Base-by-base conservation (phyloP, 495 filamentous ascomycete species). In the Talaromyces trachyspermus region DNA sequence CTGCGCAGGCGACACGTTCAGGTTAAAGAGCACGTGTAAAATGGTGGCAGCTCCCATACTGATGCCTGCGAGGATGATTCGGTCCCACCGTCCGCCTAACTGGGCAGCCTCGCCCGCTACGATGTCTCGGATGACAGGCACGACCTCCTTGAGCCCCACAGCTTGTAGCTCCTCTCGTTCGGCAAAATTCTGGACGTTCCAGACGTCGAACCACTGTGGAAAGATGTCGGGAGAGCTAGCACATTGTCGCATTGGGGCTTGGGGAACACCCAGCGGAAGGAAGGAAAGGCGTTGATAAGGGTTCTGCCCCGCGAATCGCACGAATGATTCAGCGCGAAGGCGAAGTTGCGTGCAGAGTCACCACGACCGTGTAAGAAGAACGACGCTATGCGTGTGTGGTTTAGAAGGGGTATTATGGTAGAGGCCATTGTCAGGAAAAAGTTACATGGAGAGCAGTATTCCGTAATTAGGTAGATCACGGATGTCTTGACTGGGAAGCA, bases 171-270 rank as follows among this genome's bases (percentile, higher is more conserved):
- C 40, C 20, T 43, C 40, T 18, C 20, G 40, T n/a, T 43, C 40
- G 23, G 23, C 40, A 43, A 43, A 43, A 15, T 43, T 27, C 2
- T 12, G 40, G 22, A 43, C 40, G 25, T 43, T 43, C 40, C 40
- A 43, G 40, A 43, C 40, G 19, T 43, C 40, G 20, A 43, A 43
- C 40, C 40, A 43, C n/a, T 43, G 40, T 22, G 40, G 40, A 18
- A 18, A 43, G 8, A 27, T 43, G 40, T 43, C 40, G 0, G 23
- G 23, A 43, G 40, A 24, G 0, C 14, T 43, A 11, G 40, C 40
- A 22, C 40, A 43, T 43, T 27, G 40, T 12, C 40, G 40, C 20
- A 12, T 43, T 8, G 40, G 40, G 11, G 40, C 40, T 22, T 43
- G 40, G 40, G 40, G 5, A 43, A 43, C 5, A 43, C 40, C 40